These are phyloP conservation scores for Zygoascus biomembranicola DNA, from an alignment of 805 yeast genomes.

Conservation along the genomic window DNA sequence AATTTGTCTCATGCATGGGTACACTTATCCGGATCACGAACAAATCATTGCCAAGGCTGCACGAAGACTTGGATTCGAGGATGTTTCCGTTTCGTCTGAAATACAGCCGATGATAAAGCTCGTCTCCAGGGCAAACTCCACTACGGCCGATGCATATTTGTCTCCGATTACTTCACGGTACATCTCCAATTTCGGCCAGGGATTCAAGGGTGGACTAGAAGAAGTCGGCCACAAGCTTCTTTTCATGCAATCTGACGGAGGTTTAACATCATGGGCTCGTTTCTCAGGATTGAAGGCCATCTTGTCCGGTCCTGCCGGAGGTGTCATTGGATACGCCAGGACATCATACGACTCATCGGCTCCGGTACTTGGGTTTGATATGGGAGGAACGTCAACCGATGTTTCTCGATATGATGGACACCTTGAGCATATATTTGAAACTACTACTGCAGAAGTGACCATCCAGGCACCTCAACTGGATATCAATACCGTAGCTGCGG, in stretches of 20 bases:
- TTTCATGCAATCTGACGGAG: conserved; percentile 97
- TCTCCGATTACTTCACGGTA: conserved; percentile 72
- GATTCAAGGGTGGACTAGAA: conserved; percentile 46
- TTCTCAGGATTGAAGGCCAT: conserved; percentile 87
- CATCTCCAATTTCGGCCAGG: conserved; percentile 50
- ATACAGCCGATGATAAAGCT: conserved; percentile 74
- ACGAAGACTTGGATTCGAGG: conserved; percentile 52
- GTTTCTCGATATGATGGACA: conserved; percentile 66
- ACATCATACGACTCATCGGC: conserved; percentile 51
- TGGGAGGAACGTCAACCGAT: conserved; percentile 91
- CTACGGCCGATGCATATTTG: conserved; percentile 74
- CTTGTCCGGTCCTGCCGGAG: conserved; percentile 96
- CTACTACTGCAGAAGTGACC: conserved; percentile 74
- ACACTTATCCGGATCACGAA: conserved; percentile 68
- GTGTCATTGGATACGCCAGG: conserved; percentile 86
- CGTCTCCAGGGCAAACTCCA: conserved; percentile 67
- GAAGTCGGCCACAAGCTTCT: conserved; percentile 28
- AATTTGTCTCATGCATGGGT: conserved; percentile 63
- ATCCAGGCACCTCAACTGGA: conserved; percentile 81
- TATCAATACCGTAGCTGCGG: conserved; percentile 77
- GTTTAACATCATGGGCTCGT: conserved; percentile 71
- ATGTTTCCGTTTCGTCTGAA: conserved; percentile 59
- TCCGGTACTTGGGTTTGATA: conserved; percentile 75
- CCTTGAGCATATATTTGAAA: conserved; percentile 73
- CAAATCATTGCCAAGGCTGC: conserved; percentile 51